phyloP scores from a whole-genome alignment of 306 rosid genomes.

The Gynostemma pentaphyllum region DNA sequence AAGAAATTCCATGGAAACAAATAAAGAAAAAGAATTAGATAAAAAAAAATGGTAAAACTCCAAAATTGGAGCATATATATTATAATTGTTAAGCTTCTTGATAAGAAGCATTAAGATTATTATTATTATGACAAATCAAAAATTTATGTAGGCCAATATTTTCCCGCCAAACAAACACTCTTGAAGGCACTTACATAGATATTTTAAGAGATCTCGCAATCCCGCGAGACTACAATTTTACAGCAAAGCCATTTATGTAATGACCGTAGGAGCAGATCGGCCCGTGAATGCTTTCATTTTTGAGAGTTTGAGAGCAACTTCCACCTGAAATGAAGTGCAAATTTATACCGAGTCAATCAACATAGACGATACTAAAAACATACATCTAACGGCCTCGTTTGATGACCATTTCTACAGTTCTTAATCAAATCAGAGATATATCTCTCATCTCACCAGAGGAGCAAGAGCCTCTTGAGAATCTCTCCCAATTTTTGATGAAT shows the following conservation, averaged over 20 bases:
- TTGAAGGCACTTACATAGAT: not conserved
- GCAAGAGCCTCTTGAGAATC: conserved; percentile 87
- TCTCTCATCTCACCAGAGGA: conserved; percentile 88
- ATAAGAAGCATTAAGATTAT: conserved; percentile 10
- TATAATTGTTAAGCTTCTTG: not conserved
- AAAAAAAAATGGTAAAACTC: not conserved
- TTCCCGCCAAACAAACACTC: conserved; percentile 10
- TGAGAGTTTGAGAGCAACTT: conserved; percentile 86
- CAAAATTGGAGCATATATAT: not conserved
- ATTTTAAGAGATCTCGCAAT: not conserved
- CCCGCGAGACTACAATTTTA: not conserved
- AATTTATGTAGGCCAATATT: conserved; percentile 23
- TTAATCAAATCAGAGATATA: not conserved
- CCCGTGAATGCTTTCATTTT: conserved; percentile 91
- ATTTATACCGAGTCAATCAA: not conserved
- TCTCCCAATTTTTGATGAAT: conserved; percentile 73
- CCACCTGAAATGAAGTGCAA: conserved; percentile 58
- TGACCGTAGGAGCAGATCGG: conserved; percentile 89
- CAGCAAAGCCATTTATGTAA: conserved; percentile 32
- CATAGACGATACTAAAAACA: too few relatives aligned
- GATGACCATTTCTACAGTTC: not conserved
- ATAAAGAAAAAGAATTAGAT: not conserved
- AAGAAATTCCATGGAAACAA: too few relatives aligned
- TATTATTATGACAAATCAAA: conserved; percentile 36
- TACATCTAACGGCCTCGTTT: too few relatives aligned